Conservation (phyloP, 805 yeast genomes). For the Scheffersomyces lignosus region DNA sequence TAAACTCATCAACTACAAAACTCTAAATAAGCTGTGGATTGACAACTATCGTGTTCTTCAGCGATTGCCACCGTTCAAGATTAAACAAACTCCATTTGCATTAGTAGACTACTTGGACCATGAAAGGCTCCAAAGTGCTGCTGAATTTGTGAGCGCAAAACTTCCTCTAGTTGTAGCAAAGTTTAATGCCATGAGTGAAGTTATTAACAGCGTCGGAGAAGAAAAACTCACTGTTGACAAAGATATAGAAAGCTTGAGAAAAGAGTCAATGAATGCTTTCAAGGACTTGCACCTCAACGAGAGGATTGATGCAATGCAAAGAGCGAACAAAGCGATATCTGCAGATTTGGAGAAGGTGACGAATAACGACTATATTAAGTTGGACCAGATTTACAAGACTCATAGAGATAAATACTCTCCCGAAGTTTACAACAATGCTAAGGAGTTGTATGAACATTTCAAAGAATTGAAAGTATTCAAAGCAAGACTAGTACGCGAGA, state of each 20-base stretch:
- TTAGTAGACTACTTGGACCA: slow-evolving; percentile 35
- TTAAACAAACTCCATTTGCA: slow-evolving; percentile 25
- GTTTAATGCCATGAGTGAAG: slow-evolving; percentile 32
- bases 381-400: slow-evolving; percentile 22
- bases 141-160: slow-evolving; percentile 26
- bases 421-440: slow-evolving; percentile 31
- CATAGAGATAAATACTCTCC: slow-evolving; percentile 19
- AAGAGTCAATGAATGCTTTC: slow-evolving; percentile 33
- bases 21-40: slow-evolving; percentile 39
- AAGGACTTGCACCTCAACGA: slow-evolving; percentile 14
- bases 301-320: slow-evolving; percentile 8
- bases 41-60: slow-evolving; percentile 34
- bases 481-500: slow-evolving; percentile 17
- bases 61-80: slow-evolving; percentile 35
- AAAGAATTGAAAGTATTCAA: slow-evolving; percentile 33
- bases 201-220: slow-evolving; percentile 37
- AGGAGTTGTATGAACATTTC: slow-evolving; percentile 34
- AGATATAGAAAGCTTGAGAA: slow-evolving; percentile 41
- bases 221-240: slow-evolving; percentile 38
- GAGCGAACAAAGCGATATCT: slow-evolving; percentile 11
- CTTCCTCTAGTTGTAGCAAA: slow-evolving; percentile 31
- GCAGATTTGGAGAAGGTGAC: slow-evolving; percentile 17
- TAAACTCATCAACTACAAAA: slow-evolving; percentile 39
- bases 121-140: slow-evolving; percentile 24
- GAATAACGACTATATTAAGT: slow-evolving; percentile 8